Percentiles rank a stretch among this genome's conserved stretches.
These are phyloP conservation scores for Davidsoniella eucalypti DNA, from an alignment of 2,329 filamentous ascomycete genomes.

Conservation along the genomic window DNA sequence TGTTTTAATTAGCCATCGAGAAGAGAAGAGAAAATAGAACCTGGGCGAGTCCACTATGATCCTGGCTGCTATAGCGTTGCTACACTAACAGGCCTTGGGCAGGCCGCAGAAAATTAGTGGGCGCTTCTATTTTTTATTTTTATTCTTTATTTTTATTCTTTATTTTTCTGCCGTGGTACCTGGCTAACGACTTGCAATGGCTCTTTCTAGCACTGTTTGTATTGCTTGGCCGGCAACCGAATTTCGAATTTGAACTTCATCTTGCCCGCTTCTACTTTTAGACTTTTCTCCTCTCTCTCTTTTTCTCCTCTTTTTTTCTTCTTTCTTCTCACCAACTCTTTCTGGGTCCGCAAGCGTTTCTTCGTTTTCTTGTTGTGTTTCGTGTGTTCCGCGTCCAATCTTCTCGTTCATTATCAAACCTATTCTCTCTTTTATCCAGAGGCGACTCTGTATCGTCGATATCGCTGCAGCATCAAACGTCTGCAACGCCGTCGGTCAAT, in stretches of 20 bases:
- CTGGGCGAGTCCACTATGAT: background rate
- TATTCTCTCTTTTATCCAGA: too few species aligned
- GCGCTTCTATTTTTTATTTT: background rate
- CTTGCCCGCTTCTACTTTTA: conserved; percentile 1
- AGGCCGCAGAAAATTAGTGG: too few species aligned
- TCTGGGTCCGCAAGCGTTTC: conserved; percentile 5
- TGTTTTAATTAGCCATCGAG: background rate
- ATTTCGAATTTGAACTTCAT: background rate
- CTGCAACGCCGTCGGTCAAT: too few species aligned
- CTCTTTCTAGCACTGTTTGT: background rate
- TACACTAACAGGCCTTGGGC: too few species aligned
- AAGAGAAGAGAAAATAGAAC: background rate
- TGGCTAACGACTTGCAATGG: background rate
- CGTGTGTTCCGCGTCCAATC: too few species aligned
- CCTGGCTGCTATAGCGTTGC: background rate
- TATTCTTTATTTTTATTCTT: background rate
- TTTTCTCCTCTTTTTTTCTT: conserved; percentile 4
- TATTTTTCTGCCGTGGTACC: background rate
- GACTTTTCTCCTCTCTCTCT: background rate
- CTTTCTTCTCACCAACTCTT: conserved; percentile 5
- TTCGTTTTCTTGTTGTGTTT: conserved; percentile 6
- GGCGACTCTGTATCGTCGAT: too few species aligned
- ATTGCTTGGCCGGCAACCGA: background rate
- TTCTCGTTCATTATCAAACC: too few species aligned
- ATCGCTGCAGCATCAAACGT: too few species aligned